Conservation (phyloP, 2,329 filamentous ascomycete species). For the Fusarium sp. region DNA sequence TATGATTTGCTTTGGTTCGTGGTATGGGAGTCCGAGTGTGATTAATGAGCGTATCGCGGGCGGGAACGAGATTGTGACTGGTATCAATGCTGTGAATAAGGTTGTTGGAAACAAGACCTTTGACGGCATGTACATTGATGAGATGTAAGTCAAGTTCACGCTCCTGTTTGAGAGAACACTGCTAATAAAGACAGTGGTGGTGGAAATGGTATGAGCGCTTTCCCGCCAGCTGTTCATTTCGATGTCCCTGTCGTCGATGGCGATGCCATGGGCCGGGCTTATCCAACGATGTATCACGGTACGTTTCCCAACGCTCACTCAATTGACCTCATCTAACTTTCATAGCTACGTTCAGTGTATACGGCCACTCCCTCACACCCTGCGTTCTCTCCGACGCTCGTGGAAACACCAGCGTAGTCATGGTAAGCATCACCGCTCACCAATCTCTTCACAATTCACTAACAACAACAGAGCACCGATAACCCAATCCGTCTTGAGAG, state of each 20-base stretch:
- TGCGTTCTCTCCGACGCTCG: constrained; percentile 51
- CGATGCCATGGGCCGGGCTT: constrained; percentile 52
- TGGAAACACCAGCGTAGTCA: constrained; percentile 49
- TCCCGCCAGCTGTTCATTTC: constrained; percentile 47
- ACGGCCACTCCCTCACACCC: constrained; percentile 49
- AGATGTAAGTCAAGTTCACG: constrained; percentile 46
- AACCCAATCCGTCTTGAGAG: constrained; percentile 49
- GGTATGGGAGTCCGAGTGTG: constrained; percentile 56
- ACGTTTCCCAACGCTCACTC: accelerated
- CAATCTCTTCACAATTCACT: neutral
- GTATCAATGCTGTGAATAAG: constrained; percentile 49
- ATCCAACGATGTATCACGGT: constrained; percentile 52
- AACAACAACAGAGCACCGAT: constrained; percentile 44
- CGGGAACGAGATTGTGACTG: constrained; percentile 50
- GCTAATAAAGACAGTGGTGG: constrained; percentile 45
- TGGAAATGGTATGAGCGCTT: constrained; percentile 51
- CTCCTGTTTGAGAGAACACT: accelerated
- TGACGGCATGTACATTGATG: constrained; percentile 49
- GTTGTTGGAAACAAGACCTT: constrained; percentile 46
- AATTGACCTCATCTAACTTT: neutral
- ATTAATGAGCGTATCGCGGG: constrained; percentile 51
- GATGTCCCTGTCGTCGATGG: constrained; percentile 51
- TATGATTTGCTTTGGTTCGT: constrained; percentile 54
- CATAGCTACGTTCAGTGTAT: constrained; percentile 51
- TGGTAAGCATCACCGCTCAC: constrained; percentile 14